A percentile compares a stretch with the other conserved stretches of the same genome.
phyloP scores from a whole-genome alignment of 495 filamentous ascomycete species.

The Neurospora sp. region DNA sequence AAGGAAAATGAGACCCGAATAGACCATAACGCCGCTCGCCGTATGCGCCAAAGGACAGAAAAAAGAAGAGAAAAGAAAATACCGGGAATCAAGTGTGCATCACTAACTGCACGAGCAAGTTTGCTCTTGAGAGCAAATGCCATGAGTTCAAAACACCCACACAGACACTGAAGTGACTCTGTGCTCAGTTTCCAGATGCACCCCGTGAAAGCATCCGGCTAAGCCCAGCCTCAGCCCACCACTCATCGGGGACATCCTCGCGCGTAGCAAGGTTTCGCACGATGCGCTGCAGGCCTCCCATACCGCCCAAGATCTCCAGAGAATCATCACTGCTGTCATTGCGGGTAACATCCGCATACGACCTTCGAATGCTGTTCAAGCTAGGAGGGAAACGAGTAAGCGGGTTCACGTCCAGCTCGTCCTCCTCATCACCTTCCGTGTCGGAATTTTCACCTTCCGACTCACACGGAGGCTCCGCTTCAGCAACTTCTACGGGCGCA shows the following conservation, averaged over 20 bases:
- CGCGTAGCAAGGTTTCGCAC: slow-evolving; percentile 53
- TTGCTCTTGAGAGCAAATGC: not conserved
- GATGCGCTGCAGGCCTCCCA: slow-evolving; percentile 57
- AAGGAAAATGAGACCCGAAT: not conserved
- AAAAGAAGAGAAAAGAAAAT: not conserved
- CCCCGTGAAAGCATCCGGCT: slow-evolving; percentile 46
- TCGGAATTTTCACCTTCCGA: slow-evolving; percentile 22
- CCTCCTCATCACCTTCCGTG: slow-evolving; percentile 28
- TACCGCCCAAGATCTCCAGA: slow-evolving; percentile 28
- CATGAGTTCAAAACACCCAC: not conserved
- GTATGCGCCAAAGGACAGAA: not conserved
- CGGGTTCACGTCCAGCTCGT: slow-evolving; percentile 19
- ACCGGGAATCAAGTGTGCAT: not conserved
- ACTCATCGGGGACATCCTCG: slow-evolving; percentile 64
- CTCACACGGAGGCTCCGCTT: slow-evolving; percentile 27
- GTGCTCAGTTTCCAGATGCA: slow-evolving; percentile 15
- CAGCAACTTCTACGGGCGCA: slow-evolving; percentile 16
- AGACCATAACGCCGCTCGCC: not conserved
- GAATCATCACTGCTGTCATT: slow-evolving; percentile 20
- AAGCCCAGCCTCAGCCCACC: slow-evolving; percentile 66
- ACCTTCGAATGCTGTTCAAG: slow-evolving; percentile 10
- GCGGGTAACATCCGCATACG: slow-evolving; percentile 27
- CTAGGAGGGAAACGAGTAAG: slow-evolving; percentile 12
- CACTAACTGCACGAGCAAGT: not conserved
- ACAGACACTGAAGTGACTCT: not conserved